These are phyloP conservation scores for Sherardia arvensis DNA, from an alignment of 257 asterid genomes.

Conservation along the genomic window DNA sequence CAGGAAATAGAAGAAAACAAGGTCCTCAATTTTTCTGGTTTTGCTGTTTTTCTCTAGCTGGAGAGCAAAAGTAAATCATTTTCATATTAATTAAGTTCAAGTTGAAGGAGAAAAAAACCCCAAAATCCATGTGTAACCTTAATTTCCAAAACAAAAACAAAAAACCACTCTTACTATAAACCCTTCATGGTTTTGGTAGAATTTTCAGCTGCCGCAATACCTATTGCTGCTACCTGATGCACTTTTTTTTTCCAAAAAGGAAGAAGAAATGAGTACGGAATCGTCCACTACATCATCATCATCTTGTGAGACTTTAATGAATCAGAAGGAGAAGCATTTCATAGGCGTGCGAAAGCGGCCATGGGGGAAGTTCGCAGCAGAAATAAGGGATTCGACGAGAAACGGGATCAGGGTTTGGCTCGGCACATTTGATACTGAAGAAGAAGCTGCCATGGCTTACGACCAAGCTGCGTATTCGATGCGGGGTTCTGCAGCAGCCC, in stretches of 20 bases:
- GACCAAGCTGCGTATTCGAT: constrained; percentile 33
- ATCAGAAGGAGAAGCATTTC: constrained; percentile 13
- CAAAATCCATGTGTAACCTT: constrained; percentile 1
- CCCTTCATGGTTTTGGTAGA: neutral
- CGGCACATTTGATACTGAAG: constrained; percentile 30
- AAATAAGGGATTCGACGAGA: constrained; percentile 37
- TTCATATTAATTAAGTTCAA: neutral
- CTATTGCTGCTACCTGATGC: too few relatives aligned
- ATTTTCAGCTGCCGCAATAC: neutral
- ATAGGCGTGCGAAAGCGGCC: constrained; percentile 29
- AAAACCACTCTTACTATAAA: neutral
- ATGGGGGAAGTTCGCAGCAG: constrained; percentile 39
- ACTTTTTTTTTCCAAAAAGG: too few relatives aligned
- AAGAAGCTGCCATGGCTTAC: constrained; percentile 36
- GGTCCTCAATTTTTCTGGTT: neutral
- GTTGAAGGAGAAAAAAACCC: neutral
- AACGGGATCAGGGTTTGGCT: constrained; percentile 35
- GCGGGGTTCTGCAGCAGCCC: constrained; percentile 19
- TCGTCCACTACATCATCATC: neutral
- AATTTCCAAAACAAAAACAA: neutral
- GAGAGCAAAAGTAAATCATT: neutral
- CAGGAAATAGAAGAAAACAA: neutral
- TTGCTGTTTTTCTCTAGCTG: neutral
- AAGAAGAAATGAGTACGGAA: neutral
- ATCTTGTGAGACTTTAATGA: neutral